Conservation (phyloP, 805 yeast species). For the Soucietia sequanensis region DNA sequence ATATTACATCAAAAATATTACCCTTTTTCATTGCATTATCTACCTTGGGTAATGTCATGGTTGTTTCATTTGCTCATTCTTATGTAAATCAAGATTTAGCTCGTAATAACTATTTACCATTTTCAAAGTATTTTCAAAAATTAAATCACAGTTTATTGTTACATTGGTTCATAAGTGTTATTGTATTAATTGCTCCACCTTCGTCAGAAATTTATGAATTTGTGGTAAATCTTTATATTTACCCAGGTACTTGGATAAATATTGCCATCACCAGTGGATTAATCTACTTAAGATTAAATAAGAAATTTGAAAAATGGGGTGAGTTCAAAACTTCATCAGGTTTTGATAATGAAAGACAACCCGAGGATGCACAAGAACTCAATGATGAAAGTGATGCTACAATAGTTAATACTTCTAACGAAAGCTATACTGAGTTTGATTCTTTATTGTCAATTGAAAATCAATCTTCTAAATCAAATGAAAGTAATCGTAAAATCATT, state of each 20-base stretch:
- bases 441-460: slow-evolving; percentile 6
- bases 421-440: slow-evolving; percentile 8
- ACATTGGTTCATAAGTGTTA: slow-evolving; percentile 56
- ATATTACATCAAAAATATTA: slow-evolving; percentile 45
- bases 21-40: slow-evolving; percentile 61
- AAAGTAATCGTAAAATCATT: slow-evolving; percentile 10
- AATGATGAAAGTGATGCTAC: slow-evolving; percentile 3
- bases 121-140: slow-evolving; percentile 43
- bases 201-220: slow-evolving; percentile 64
- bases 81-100: slow-evolving; percentile 60
- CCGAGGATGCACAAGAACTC: slow-evolving; percentile 5
- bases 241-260: slow-evolving; percentile 63
- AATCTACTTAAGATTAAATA: slow-evolving; percentile 47
- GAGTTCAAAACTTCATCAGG: slow-evolving; percentile 11
- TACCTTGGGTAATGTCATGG: slow-evolving; percentile 63
- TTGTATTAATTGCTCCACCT: slow-evolving; percentile 57
- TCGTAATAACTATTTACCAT: slow-evolving; percentile 50
- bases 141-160: slow-evolving; percentile 45
- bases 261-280: slow-evolving; percentile 52
- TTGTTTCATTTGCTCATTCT: slow-evolving; percentile 61
- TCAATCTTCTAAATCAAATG: slow-evolving; percentile 4
- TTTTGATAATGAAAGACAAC: slow-evolving; percentile 6
- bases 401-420: slow-evolving; percentile 13
- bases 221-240: slow-evolving; percentile 59
- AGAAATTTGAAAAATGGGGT: slow-evolving; percentile 42